These are phyloP conservation scores for Diplodia scrobiculata DNA, from an alignment of 2,329 filamentous ascomycete genomes.

Conservation along the genomic window DNA sequence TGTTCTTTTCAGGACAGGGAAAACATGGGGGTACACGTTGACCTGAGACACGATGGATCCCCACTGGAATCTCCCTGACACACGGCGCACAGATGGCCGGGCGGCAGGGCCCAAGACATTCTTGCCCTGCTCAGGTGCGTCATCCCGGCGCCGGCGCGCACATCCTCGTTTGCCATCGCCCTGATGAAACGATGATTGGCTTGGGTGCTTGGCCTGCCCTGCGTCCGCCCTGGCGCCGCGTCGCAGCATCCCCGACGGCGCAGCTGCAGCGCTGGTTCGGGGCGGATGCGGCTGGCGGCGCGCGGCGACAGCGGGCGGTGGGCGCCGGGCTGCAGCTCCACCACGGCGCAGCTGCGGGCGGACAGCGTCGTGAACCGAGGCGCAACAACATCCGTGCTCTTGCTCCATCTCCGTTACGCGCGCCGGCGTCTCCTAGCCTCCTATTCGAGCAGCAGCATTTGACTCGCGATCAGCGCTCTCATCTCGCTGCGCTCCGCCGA, in stretches of 20 bases:
- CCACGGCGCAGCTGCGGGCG: no score
- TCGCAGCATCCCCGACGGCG: no score
- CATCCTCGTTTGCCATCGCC: constrained; percentile 24
- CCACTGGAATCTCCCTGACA: constrained; percentile 30
- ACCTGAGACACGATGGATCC: constrained; percentile 29
- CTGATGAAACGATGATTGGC: constrained; percentile 29
- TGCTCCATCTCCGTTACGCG: background rate
- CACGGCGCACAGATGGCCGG: constrained; percentile 18
- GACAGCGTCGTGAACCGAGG: constrained; percentile 13
- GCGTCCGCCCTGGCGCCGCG: constrained; percentile 11
- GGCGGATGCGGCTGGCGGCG: background rate
- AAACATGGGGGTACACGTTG: constrained; percentile 30
- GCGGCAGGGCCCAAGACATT: constrained; percentile 25
- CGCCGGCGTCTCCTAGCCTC: constrained; percentile 17
- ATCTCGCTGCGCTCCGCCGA: constrained; percentile 15
- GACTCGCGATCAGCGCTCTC: constrained; percentile 24
- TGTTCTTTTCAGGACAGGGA: constrained; percentile 25
- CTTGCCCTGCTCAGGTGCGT: constrained; percentile 23
- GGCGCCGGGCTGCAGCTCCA: background rate
- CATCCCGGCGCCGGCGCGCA: constrained; percentile 26
- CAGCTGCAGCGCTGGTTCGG: background rate
- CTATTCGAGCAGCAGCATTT: constrained; percentile 17
- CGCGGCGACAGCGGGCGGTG: background rate
- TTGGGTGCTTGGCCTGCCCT: constrained; percentile 21
- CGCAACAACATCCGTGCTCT: background rate